These are phyloP conservation scores for Hemerocallis citrina DNA, from an alignment of 106 monocot species.

Conservation along the genomic window DNA sequence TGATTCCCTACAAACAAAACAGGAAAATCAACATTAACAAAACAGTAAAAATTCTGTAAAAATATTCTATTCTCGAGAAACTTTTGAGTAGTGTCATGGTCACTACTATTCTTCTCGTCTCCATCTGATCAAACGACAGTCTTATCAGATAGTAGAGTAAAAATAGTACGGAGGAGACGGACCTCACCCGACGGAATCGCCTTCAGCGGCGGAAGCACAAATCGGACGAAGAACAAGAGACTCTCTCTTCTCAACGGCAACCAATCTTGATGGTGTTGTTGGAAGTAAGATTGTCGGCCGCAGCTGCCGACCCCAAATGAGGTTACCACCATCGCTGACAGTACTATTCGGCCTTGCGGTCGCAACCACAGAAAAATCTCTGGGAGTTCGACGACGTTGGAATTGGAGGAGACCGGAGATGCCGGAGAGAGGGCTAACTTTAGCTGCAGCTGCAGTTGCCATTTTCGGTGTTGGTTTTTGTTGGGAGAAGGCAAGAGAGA, in stretches of 20 bases:
- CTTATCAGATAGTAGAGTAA: too few relatives aligned
- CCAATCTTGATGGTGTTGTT: neutral
- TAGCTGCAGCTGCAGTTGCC: slow-evolving; percentile 23
- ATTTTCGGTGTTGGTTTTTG: slow-evolving; percentile 25
- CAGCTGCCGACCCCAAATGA: slow-evolving; percentile 54
- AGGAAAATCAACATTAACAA: neutral
- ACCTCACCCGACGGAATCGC: slow-evolving; percentile 97
- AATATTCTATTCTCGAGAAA: too few relatives aligned
- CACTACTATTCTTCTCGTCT: too few relatives aligned
- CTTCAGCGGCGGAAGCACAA: slow-evolving; percentile 36
- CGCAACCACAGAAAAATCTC: neutral
- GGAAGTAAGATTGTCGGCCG: slow-evolving; percentile 30
- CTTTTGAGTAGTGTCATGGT: neutral
- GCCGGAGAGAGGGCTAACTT: slow-evolving; percentile 26
- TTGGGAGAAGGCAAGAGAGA: too few relatives aligned
- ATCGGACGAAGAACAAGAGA: slow-evolving; percentile 6
- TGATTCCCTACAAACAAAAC: slow-evolving; percentile 29
- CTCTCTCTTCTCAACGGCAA: neutral
- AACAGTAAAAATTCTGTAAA: neutral
- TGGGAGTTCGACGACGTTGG: neutral
- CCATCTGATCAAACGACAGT: too few relatives aligned
- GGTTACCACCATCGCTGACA: slow-evolving; percentile 39
- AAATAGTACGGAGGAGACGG: slow-evolving; percentile 37
- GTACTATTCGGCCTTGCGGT: slow-evolving; percentile 1
- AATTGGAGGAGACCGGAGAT: slow-evolving; percentile 44